Evolutionary conservation across 371 early-diverging fungal genomes (phyloP), one percentile per base, ranked within the genome.

Genomic region (Zopfochytrium polystomum): DNA sequence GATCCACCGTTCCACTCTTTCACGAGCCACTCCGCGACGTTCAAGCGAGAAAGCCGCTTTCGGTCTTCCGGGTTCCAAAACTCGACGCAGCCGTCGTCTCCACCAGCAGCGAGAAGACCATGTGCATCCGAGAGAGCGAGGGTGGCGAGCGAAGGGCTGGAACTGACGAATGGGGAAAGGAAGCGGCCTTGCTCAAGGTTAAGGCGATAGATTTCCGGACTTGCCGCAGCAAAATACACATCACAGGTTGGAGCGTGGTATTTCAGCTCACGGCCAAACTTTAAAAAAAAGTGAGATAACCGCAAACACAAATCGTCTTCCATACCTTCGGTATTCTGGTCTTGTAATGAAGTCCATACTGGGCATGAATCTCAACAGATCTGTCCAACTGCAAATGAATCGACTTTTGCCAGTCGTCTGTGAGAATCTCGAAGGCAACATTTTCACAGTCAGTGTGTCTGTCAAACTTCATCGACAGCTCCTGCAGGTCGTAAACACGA

Each of bases 351-450:
- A 95, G 77, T 52, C 97, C 99, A 23, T 90, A 93, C 67, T 95
- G 96, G 5, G 92, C 80, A 71, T 99, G 99, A 63, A 99, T 91
- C 79, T 99, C 99, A 7, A 99, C 70, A n/a, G 88, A 83, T 49
- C 97, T 85, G 73, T 97, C 97, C 38, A 82, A 80, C 74, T 96
- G 96, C 72, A 99, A 74, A 51, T 91, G 86, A 23, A 92, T 94
- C 4, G 87, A 78, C 73, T 99, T 99, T 31, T 93, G 94, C 95
- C 96, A 98, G 78, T 99, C 98, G 63, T 98, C 95, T 1, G 92
- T 90, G 35, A 99, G 74, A 18, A 95, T 80, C 85, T 61, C 65
- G 62, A 50, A 73, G 30, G 13, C 84, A 25, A 98, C 83, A 66
- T 93, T 93, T 70, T 99, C 99, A 7, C 86, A 72, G 62, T 97